These are phyloP conservation scores for Aureobasidium pullulans DNA, from an alignment of 2,329 filamentous ascomycete species.

Conservation along the genomic window DNA sequence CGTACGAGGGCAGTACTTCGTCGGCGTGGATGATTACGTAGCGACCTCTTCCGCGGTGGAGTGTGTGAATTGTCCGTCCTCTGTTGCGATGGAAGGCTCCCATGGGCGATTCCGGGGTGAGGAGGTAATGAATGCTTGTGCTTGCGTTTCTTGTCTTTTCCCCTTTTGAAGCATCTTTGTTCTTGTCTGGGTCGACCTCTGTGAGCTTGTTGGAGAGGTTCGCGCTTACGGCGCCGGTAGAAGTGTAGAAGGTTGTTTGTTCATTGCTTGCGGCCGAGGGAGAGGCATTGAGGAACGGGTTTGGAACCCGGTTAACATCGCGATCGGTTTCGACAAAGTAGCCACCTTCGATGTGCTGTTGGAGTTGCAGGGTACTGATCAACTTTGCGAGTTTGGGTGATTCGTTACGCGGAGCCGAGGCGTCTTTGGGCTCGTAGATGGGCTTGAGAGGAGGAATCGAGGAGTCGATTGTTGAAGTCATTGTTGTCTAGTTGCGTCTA, in stretches of 20 bases:
- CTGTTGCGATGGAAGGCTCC: constrained; percentile 59
- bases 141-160: constrained; percentile 43
- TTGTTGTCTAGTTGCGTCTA: neutral
- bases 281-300: constrained; percentile 38
- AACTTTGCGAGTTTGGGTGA: constrained; percentile 28
- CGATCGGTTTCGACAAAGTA: constrained; percentile 58
- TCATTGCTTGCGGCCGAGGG: neutral
- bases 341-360: constrained; percentile 55
- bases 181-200: constrained; percentile 24
- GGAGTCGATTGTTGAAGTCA: constrained; percentile 20
- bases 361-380: constrained; percentile 42
- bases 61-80: constrained; percentile 56
- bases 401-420: constrained; percentile 22
- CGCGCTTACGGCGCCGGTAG: constrained; percentile 29
- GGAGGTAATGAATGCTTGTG: constrained; percentile 58
- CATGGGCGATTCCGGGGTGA: constrained; percentile 49
- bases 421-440: constrained; percentile 18
- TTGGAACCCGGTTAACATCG: constrained; percentile 44
- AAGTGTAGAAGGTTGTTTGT: constrained; percentile 21
- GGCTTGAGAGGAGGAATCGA: constrained; percentile 20
- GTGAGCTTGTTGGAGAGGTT: constrained; percentile 18
- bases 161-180: constrained; percentile 17
- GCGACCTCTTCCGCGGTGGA: constrained; percentile 54
- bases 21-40: constrained; percentile 59
- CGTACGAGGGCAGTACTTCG: constrained; percentile 26